Evolutionary conservation across 805 yeast species (phyloP).

Genomic region (Torulaspora gathmanii): DNA sequence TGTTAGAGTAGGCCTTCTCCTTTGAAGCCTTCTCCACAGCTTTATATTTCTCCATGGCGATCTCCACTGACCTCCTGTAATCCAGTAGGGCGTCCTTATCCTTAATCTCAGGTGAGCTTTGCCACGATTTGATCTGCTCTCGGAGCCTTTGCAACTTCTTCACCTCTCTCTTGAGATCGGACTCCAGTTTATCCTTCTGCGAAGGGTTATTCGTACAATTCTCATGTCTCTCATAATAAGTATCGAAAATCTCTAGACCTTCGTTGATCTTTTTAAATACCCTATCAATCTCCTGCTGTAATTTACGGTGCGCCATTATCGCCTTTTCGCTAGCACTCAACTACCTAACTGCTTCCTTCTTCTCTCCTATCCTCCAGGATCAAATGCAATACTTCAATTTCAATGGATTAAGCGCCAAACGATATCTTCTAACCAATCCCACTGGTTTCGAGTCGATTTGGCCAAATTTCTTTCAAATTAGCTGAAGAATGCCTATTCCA

Average conservation of each 20-base stretch:
- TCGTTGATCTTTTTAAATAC: constrained; percentile 82
- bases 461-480: not conserved
- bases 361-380: not conserved
- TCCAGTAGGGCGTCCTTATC: constrained; percentile 82
- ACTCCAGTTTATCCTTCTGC: constrained; percentile 89
- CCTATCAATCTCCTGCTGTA: constrained; percentile 77
- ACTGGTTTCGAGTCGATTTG: not conserved
- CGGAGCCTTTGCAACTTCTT: constrained; percentile 88
- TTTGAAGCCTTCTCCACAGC: constrained; percentile 91
- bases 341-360: not conserved
- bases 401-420: not conserved
- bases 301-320: constrained; percentile 44
- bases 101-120: constrained; percentile 83
- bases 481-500: not conserved
- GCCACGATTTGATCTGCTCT: constrained; percentile 95
- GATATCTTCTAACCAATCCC: not conserved
- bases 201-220: constrained; percentile 70
- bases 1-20: constrained; percentile 90
- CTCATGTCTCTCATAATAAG: constrained; percentile 78
- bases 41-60: constrained; percentile 93
- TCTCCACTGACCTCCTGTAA: constrained; percentile 62
- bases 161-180: constrained; percentile 90
- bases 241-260: constrained; percentile 82
- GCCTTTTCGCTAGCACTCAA: not conserved
- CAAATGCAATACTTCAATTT: not conserved